Evolutionary conservation across 345 rosid genomes (phyloP).

Genomic region (Kandelia obovata): DNA sequence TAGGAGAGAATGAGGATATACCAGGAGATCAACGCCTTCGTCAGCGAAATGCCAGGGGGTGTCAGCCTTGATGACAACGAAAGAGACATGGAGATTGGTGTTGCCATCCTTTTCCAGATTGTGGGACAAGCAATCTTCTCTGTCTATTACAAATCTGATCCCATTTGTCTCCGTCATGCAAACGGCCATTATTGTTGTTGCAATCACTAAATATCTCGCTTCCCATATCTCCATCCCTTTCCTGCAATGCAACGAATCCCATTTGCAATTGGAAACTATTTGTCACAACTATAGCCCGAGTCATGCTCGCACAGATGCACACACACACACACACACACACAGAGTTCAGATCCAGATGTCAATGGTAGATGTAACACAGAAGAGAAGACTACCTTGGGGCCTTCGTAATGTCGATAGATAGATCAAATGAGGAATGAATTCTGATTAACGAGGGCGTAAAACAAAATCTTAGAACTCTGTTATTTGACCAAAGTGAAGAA

Average conservation of each 20-base stretch:
- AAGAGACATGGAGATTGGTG: conserved; percentile 19
- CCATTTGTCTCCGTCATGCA: conserved; percentile 1
- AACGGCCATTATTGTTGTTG: not conserved
- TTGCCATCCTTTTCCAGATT: conserved; percentile 15
- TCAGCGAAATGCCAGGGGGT: conserved; percentile 8
- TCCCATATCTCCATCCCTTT: conserved; percentile 4
- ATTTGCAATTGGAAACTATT: too few species aligned
- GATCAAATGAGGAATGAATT: too few species aligned
- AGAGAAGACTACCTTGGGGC: too few species aligned
- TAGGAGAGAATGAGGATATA: not conserved
- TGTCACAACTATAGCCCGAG: too few species aligned
- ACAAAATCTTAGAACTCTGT: too few species aligned
- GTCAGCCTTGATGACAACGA: conserved; percentile 19
- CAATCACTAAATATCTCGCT: not conserved
- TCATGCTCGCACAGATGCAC: too few species aligned
- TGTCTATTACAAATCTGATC: conserved; percentile 21
- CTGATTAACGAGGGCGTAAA: too few species aligned
- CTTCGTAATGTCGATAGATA: too few species aligned
- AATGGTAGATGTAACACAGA: too few species aligned
- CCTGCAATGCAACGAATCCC: not conserved
- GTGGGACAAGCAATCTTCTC: conserved; percentile 25
- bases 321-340: too few species aligned
- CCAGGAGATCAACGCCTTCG: conserved; percentile 22
- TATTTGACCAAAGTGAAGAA: too few species aligned
- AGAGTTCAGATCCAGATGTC: too few species aligned